phyloP scores from a whole-genome alignment of 495 filamentous ascomycete species.

The Aspergillus campestris region DNA sequence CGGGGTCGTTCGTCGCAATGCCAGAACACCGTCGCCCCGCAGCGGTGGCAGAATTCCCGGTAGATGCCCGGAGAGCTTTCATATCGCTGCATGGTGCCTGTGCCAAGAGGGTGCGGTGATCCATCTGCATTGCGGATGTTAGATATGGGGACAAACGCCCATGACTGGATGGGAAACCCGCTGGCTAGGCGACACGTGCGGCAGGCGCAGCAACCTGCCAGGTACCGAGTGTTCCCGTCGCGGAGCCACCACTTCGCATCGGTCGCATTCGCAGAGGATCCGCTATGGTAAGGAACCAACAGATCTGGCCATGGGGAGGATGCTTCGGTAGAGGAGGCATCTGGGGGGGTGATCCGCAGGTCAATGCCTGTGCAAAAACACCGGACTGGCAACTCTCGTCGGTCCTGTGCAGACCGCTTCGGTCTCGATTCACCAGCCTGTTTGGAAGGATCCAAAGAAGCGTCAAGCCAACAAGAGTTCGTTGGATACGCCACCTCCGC shows the following conservation, averaged over 20 bases:
- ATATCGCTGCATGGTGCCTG: constrained; percentile 44
- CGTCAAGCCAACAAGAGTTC: constrained; percentile 13
- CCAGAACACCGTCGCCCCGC: constrained; percentile 64
- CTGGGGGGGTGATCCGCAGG: constrained; percentile 37
- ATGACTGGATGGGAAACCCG: constrained; percentile 60
- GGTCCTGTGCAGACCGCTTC: constrained; percentile 1
- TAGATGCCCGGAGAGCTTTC: constrained; percentile 44
- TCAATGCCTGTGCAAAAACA: constrained; percentile 38
- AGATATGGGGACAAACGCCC: constrained; percentile 56
- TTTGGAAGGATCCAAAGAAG: not conserved
- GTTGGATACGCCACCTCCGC: constrained; percentile 4
- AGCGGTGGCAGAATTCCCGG: constrained; percentile 55
- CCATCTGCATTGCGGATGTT: constrained; percentile 45
- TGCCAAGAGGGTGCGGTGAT: constrained; percentile 32
- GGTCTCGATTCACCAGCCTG: not conserved
- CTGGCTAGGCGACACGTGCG: constrained; percentile 50
- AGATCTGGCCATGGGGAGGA: constrained; percentile 47
- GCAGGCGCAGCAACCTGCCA: constrained; percentile 60
- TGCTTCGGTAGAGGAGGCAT: constrained; percentile 26
- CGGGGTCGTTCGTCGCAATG: constrained; percentile 45
- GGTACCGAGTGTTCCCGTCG: constrained; percentile 38
- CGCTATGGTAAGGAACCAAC: constrained; percentile 38
- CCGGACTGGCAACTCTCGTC: constrained; percentile 20
- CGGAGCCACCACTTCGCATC: constrained; percentile 49
- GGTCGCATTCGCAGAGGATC: constrained; percentile 26